A percentile compares a stretch with the other conserved stretches of the same genome.
Evolutionary conservation across 129 eudicot species (phyloP).

Genomic region (Chrysanthemum seticuspe): DNA sequence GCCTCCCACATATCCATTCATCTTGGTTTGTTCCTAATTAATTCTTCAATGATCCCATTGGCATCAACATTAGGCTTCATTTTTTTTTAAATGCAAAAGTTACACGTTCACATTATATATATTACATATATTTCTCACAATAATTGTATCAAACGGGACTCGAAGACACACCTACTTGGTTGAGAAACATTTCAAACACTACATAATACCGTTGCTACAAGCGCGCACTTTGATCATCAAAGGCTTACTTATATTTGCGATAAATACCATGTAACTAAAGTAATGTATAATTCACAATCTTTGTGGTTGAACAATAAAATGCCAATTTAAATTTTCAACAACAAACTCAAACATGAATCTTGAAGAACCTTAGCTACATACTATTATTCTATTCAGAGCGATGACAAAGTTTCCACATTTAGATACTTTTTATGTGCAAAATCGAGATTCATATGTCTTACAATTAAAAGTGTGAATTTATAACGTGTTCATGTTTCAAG

Average conservation of each 20-base stretch:
- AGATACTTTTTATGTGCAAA: too few relatives aligned
- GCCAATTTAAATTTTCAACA: neutral
- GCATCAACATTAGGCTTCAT: neutral
- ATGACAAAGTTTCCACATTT: neutral
- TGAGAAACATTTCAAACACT: too few relatives aligned
- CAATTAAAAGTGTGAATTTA: too few relatives aligned
- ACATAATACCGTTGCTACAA: too few relatives aligned
- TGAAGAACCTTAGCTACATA: too few relatives aligned
- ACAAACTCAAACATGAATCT: too few relatives aligned
- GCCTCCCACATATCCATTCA: constrained; percentile 34
- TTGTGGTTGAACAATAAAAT: neutral
- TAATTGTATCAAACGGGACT: neutral
- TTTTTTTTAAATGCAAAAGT: neutral
- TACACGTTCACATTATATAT: neutral
- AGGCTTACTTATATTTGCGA: too few relatives aligned
- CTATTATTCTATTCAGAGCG: too few relatives aligned
- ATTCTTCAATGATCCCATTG: constrained; percentile 29
- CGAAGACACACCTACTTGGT: too few relatives aligned
- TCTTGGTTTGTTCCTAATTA: constrained; percentile 27
- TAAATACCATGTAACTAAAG: neutral
- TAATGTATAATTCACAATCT: neutral
- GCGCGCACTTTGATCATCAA: neutral
- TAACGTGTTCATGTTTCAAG: too few relatives aligned
- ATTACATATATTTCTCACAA: neutral
- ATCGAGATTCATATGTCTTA: too few relatives aligned